Base-by-base conservation (phyloP, 1,284 basidiomycete species). In the Ustilago trichophora region DNA sequence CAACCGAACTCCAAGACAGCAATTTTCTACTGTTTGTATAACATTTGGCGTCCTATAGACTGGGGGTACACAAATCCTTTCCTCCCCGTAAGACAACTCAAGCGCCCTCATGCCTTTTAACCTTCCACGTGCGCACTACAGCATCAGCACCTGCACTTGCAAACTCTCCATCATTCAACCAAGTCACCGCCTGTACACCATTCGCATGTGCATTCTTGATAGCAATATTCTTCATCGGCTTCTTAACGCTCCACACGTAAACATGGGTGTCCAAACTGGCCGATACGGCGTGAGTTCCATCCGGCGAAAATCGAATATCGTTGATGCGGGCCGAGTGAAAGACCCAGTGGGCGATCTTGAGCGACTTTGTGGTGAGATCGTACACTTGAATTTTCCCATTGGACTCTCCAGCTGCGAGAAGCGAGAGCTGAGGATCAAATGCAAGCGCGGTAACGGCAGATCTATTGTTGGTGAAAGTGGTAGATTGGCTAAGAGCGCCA, bases 301-400 rank as follows among this genome's bases (percentile, higher is more conserved):
- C 88, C 2, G 87, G 80, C 3, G 90, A 89, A 87, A 90, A 98
- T 1, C 87, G 84, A 13, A 98, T 85, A 15, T 90, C 87, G 71
- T 90, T 87, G 57, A 98, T 87, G 18, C 92, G 88, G 1, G 87
- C 91, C 4, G 88, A 87, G 83, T 98, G 95, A 85, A 90, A 90
- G 4, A 91, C 88, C 95, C 95, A 98, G 22, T 80, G 75, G 11
- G 65, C 44, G 19, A 77, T 63, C 41, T 75, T 74, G 50, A 78
- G 53, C 44, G 47, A 12, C 21, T 46, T 50, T 6, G 26, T 32
- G 1, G 59, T 87, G 10, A 88, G 86, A 72, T 93, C 88, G 82
- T 88, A 91, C 10, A 93, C 84, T n/a, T 87, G 83, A 54, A 95
- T 87, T 82, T 89, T 91, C 36, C 92, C 92, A 36, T 84, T 86